phyloP scores from a whole-genome alignment of 345 rosid species.

The Pelargonium nanum region DNA sequence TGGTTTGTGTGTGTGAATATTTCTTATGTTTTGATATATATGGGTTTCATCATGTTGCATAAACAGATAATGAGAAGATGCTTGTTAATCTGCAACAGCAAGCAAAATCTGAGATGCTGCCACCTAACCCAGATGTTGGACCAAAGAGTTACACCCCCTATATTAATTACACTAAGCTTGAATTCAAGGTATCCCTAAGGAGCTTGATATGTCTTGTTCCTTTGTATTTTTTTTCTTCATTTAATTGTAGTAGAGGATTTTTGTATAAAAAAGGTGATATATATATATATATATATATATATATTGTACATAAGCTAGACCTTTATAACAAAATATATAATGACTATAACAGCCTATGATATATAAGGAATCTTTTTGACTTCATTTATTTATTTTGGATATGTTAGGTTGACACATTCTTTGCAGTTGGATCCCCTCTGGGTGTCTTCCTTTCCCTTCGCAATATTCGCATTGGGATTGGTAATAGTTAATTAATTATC shows the following conservation, averaged over 20 bases:
- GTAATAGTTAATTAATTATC: constrained; percentile 23
- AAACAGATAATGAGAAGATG: constrained; percentile 28
- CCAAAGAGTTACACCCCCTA: constrained; percentile 57
- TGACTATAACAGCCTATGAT: background rate
- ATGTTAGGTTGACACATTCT: constrained; percentile 84
- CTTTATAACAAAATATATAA: too few species aligned
- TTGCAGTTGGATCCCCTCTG: constrained; percentile 98
- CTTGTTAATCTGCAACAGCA: constrained; percentile 14
- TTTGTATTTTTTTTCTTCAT: background rate
- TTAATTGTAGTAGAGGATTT: background rate
- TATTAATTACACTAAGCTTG: constrained; percentile 83
- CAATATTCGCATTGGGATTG: constrained; percentile 78
- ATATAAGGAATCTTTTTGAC: background rate
- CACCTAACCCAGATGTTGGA: constrained; percentile 20
- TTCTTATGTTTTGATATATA: background rate
- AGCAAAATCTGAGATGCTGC: constrained; percentile 22
- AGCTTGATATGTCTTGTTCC: background rate
- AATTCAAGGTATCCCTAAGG: constrained; percentile 48
- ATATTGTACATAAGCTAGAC: background rate
- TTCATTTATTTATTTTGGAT: too few species aligned
- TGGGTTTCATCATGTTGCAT: too few species aligned
- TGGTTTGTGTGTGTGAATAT: background rate
- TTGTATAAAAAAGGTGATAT: background rate
- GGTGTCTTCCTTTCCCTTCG: constrained; percentile 96
- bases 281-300: too few species aligned